Evolutionary conservation across 305 asterid genomes (phyloP).

Genomic region (Fraxinus dipetala): DNA sequence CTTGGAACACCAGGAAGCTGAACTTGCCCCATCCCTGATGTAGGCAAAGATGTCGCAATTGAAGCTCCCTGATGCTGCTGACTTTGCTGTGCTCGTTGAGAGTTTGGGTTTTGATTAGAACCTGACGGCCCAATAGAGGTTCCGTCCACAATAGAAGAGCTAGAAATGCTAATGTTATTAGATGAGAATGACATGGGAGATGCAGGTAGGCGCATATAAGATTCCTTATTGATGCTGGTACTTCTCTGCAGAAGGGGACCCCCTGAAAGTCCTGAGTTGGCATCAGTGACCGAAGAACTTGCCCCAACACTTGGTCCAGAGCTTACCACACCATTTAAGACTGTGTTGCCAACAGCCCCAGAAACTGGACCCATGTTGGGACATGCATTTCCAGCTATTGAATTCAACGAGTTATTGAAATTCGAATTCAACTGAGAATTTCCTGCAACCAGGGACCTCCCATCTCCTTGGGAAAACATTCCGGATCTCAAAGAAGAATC

Average conservation of each 20-base stretch:
- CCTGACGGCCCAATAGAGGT: constrained; percentile 61
- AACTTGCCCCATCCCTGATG: constrained; percentile 68
- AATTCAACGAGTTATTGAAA: constrained; percentile 59
- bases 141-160: constrained; percentile 79
- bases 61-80: constrained; percentile 75
- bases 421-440: constrained; percentile 68
- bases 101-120: constrained; percentile 64
- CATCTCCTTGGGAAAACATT: constrained; percentile 77
- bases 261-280: constrained; percentile 85
- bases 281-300: constrained; percentile 91
- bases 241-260: constrained; percentile 88
- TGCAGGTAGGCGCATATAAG: constrained; percentile 83
- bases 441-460: constrained; percentile 56
- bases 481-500: constrained; percentile 85
- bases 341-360: constrained; percentile 55
- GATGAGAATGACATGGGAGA: constrained; percentile 94
- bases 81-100: constrained; percentile 52
- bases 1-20: constrained; percentile 59
- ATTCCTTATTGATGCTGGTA: constrained; percentile 78
- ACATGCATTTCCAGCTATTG: constrained; percentile 49
- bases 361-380: constrained; percentile 53
- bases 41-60: constrained; percentile 68
- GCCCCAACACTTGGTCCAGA: constrained; percentile 92
- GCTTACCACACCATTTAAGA: constrained; percentile 63
- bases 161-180: constrained; percentile 72